Base-by-base conservation (phyloP, 2,329 filamentous ascomycete genomes). In the Fusarium brachygibbosum region DNA sequence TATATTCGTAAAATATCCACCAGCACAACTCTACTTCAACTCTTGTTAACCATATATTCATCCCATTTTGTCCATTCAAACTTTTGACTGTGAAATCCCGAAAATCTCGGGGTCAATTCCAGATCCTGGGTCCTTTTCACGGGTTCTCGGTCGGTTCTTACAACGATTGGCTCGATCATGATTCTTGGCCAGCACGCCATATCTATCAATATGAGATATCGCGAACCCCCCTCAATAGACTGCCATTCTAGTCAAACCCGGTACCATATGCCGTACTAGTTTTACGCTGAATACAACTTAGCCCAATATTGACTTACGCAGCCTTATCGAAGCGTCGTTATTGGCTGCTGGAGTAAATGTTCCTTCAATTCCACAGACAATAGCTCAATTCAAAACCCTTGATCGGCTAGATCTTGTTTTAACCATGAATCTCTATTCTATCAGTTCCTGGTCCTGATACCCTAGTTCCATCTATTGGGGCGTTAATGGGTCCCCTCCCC, bases 161-260 rank as follows among this genome's bases (percentile, higher is more conserved):
- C 63, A 59, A 59, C 61, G 69, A 74, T 74, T 74, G 72, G 72
- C 35, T 28, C 48, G 54, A 35, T 16, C 17, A 40, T 6, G 21
- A 19, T 21, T 42, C 32, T 45, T 50, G 46, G 52, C 58, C 38
- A 59, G 68, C 71, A 75, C 71, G 72, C 34, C 67, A 75, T 75
- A 46, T 59, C 63, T 51, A 57, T 62, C 25, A 37, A 25, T 34
- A 48, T 38, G 46, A 60, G 53, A 65, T 59, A 40, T 49, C 65
- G n/a, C 29, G 59, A 70, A 60, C 21, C 31, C 42, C 41, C 62
- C 61, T 52, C 41, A 53, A 37, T 59, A 45, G n/a, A 40, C 46
- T 42, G 55, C 35, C 58, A 64, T 65, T 50, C 61, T 63, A 64
- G 60, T 40, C 40, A 17, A 23, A 6, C 31, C 25, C 50, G n/a